phyloP scores from a whole-genome alignment of 2,329 filamentous ascomycete species.

The Zymoseptoria brevis region DNA sequence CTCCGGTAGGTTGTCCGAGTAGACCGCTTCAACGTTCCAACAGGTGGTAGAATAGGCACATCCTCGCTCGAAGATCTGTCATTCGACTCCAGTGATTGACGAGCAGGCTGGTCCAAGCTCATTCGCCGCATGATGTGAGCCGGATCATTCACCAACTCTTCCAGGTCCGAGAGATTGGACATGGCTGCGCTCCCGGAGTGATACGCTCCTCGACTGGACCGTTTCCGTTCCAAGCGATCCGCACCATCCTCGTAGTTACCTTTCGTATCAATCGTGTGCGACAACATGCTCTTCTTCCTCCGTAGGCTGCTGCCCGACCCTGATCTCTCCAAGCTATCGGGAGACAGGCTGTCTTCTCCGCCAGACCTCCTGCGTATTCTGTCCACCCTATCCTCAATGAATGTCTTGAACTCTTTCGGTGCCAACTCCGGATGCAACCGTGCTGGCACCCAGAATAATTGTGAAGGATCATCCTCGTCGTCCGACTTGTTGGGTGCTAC shows the following conservation, averaged over 20 bases:
- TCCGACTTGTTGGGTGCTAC: constrained; percentile 59
- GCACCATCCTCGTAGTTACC: constrained; percentile 75
- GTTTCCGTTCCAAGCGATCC: constrained; percentile 66
- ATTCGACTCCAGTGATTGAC: constrained; percentile 25
- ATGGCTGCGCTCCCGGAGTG: constrained; percentile 49
- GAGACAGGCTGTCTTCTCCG: constrained; percentile 53
- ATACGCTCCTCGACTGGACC: constrained; percentile 46
- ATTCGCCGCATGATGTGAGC: constrained; percentile 62
- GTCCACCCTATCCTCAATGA: constrained; percentile 86
- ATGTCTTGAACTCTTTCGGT: constrained; percentile 92
- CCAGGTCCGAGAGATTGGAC: constrained; percentile 57
- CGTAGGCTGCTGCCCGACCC: constrained; percentile 54
- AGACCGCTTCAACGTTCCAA: constrained; percentile 73
- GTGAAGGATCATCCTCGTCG: constrained; percentile 79
- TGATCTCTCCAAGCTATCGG: constrained; percentile 50
- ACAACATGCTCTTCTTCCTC: constrained; percentile 93
- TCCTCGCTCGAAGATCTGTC: constrained; percentile 48
- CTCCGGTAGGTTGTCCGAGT: constrained; percentile 87
- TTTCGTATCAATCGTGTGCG: constrained; percentile 75
- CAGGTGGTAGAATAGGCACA: constrained; percentile 74
- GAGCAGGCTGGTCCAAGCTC: constrained; percentile 44
- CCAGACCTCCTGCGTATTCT: constrained; percentile 73
- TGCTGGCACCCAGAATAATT: constrained; percentile 92
- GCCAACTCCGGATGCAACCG: constrained; percentile 90
- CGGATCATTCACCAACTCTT: constrained; percentile 75